A percentile compares a stretch with the other conserved stretches of the same genome.
phyloP scores from a whole-genome alignment of 73 alveolate species.

The Paramecium primaurelia region DNA sequence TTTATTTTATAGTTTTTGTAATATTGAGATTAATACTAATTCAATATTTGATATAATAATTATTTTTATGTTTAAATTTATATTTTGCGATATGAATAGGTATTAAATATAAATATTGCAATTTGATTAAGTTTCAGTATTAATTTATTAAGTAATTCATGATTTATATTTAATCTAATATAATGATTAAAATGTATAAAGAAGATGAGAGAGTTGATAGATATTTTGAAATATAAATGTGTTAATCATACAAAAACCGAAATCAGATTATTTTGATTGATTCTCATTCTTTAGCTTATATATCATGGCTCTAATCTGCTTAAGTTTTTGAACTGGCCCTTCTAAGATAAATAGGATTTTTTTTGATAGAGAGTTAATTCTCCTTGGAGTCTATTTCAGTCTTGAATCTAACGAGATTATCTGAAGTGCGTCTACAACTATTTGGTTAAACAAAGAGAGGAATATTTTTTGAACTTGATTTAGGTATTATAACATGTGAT shows the following conservation, averaged over 20 bases:
- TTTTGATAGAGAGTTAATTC: neutral
- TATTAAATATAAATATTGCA: neutral
- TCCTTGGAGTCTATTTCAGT: neutral
- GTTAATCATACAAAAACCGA: neutral
- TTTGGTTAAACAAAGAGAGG: constrained; percentile 24
- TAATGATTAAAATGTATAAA: neutral
- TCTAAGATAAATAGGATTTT: constrained; percentile 2
- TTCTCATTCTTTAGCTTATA: neutral
- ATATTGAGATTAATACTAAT: too few species aligned
- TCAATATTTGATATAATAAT: too few species aligned
- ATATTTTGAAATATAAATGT: neutral
- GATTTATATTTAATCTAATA: neutral
- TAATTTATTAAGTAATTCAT: neutral
- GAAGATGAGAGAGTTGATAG: neutral
- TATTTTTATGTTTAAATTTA: too few species aligned
- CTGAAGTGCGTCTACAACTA: neutral
- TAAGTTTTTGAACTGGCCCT: constrained; percentile 34
- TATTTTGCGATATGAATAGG: neutral
- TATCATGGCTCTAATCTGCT: neutral
- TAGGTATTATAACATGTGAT: neutral
- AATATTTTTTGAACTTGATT: neutral
- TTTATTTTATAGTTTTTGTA: too few species aligned
- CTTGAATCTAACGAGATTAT: neutral
- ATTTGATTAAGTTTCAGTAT: neutral
- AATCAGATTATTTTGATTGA: neutral